These are phyloP conservation scores for Bocquillonia castaneifolia DNA, from an alignment of 441 rosid species.

Conservation along the genomic window DNA sequence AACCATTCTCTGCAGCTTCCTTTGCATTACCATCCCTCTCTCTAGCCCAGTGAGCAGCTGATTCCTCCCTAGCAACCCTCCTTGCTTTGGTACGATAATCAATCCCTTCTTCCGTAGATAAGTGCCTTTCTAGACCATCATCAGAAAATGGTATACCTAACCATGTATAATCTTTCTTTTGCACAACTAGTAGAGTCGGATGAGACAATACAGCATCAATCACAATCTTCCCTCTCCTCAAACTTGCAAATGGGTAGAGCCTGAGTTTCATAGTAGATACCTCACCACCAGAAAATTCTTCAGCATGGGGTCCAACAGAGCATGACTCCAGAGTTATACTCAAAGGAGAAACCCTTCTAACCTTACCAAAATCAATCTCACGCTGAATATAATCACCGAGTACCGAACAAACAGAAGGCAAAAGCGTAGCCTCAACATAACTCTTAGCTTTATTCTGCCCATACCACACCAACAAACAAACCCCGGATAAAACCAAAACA, in stretches of 20 bases:
- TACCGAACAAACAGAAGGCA: slow-evolving; percentile 81
- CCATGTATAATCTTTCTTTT: slow-evolving; percentile 93
- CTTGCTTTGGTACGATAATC: slow-evolving; percentile 88
- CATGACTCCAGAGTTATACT: slow-evolving; percentile 85
- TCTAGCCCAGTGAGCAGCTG: slow-evolving; percentile 46
- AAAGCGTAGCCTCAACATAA: slow-evolving; percentile 72
- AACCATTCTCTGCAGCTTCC: slow-evolving; percentile 81
- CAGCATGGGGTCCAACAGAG: slow-evolving; percentile 70
- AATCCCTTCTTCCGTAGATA: slow-evolving; percentile 88
- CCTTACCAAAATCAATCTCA: slow-evolving; percentile 82
- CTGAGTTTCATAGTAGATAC: slow-evolving; percentile 76
- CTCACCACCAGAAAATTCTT: slow-evolving; percentile 94
- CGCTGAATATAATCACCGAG: slow-evolving; percentile 79
- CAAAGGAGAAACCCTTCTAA: slow-evolving; percentile 77
- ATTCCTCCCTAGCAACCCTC: slow-evolving; percentile 80
- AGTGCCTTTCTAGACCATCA: slow-evolving; percentile 48
- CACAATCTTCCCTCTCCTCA: slow-evolving; percentile 88
- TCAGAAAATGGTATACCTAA: slow-evolving; percentile 80
- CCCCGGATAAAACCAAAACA: slow-evolving; percentile 72
- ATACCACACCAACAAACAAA: slow-evolving; percentile 84
- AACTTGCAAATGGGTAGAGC: slow-evolving; percentile 78
- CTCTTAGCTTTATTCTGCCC: slow-evolving; percentile 75
- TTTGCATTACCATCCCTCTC: slow-evolving; percentile 74
- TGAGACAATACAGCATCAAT: slow-evolving; percentile 81
- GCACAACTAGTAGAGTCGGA: slow-evolving; percentile 65